phyloP scores from a whole-genome alignment of 495 filamentous ascomycete species.

The Cercophora sp. region DNA sequence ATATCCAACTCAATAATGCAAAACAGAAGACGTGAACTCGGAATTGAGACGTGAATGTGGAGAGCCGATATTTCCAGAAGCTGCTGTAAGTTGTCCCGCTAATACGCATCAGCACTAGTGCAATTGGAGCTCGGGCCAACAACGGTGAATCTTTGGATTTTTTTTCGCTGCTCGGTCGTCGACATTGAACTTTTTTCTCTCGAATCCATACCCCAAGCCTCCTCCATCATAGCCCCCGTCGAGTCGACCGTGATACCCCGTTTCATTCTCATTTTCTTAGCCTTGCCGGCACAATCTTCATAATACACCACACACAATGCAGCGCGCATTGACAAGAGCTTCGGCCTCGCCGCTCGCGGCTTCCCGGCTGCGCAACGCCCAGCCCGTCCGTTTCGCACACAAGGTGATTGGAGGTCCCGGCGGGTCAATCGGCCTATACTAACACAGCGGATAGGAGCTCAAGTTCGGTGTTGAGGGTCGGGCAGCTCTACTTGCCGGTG shows the following conservation, averaged over 20 bases:
- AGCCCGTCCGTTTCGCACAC: slow-evolving; percentile 89
- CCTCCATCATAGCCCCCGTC: neutral
- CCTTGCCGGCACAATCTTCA: slow-evolving; percentile 8
- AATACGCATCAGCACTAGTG: slow-evolving; percentile 20
- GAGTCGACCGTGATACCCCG: slow-evolving; percentile 6
- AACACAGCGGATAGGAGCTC: slow-evolving; percentile 62
- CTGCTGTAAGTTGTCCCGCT: slow-evolving; percentile 18
- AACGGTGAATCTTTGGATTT: slow-evolving; percentile 26
- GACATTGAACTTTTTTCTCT: slow-evolving; percentile 20
- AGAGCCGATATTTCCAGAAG: slow-evolving; percentile 35
- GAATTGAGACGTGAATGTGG: slow-evolving; percentile 5
- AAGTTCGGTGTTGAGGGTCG: slow-evolving; percentile 97
- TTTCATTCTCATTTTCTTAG: slow-evolving; percentile 12
- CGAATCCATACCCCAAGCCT: slow-evolving; percentile 8
- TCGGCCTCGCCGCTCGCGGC: slow-evolving; percentile 55
- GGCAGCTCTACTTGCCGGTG: slow-evolving; percentile 83
- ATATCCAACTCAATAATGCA: no score
- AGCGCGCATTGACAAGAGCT: slow-evolving; percentile 51
- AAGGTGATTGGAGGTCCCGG: slow-evolving; percentile 56
- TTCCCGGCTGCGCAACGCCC: slow-evolving; percentile 61
- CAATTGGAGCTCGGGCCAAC: slow-evolving; percentile 30
- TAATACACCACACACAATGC: slow-evolving; percentile 32
- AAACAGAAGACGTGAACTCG: no score
- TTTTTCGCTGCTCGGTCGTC: slow-evolving; percentile 18
- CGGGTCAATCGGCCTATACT: slow-evolving; percentile 16